These are phyloP conservation scores for Penicillium canescens DNA, from an alignment of 495 filamentous ascomycete genomes.

Conservation along the genomic window DNA sequence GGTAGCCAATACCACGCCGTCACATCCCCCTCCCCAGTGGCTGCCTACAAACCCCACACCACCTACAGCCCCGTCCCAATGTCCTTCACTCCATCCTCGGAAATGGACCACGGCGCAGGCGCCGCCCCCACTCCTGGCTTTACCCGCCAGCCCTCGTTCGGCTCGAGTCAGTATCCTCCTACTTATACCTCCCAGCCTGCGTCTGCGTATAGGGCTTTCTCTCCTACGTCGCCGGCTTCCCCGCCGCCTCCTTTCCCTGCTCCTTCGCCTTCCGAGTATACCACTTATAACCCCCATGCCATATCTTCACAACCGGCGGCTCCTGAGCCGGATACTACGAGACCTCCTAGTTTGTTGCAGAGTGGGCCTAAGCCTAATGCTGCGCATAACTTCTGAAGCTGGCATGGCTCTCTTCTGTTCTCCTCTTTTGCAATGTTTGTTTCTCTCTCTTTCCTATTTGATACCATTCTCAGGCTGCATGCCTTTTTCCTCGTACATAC, in stretches of 20 bases:
- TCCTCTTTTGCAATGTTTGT: conserved; percentile 14
- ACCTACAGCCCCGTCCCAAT: conserved; percentile 20
- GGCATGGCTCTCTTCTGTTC: not conserved
- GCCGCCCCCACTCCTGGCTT: conserved; percentile 11
- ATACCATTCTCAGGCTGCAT: conserved; percentile 16
- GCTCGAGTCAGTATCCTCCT: conserved; percentile 28
- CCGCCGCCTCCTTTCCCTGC: conserved; percentile 38
- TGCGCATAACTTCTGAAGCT: conserved; percentile 30
- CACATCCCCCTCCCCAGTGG: conserved; percentile 20
- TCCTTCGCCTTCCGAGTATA: conserved; percentile 23
- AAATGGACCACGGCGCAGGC: not conserved
- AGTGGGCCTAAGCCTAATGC: conserved; percentile 43
- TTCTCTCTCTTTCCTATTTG: conserved; percentile 15
- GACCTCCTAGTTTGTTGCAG: conserved; percentile 46
- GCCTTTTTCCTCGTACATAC: conserved; percentile 1
- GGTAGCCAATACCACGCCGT: conserved; percentile 19
- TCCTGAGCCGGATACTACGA: conserved; percentile 15
- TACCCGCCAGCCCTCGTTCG: conserved; percentile 33
- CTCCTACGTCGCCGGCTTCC: conserved; percentile 29
- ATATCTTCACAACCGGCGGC: conserved; percentile 2
- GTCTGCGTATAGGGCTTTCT: conserved; percentile 24
- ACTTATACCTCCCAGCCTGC: conserved; percentile 28
- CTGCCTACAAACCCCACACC: conserved; percentile 26
- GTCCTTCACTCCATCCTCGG: conserved; percentile 15
- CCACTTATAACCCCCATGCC: conserved; percentile 16